These are phyloP conservation scores for Eremomyces bilateralis DNA, from an alignment of 495 filamentous ascomycete species.

Conservation along the genomic window DNA sequence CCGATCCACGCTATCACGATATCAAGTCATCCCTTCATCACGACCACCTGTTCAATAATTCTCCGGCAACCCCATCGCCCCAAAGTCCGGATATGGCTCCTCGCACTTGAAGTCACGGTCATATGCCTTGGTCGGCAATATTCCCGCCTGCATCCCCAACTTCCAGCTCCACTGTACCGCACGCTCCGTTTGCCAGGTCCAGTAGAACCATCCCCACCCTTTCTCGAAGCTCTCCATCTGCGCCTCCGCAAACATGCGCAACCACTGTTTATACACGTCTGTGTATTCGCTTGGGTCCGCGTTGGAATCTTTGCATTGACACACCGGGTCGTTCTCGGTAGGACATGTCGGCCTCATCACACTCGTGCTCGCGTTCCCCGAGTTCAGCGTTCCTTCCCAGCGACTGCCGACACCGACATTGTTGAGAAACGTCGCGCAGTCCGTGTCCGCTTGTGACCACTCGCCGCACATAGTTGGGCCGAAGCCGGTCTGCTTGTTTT, in stretches of 20 bases:
- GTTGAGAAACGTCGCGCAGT: slow-evolving; percentile 74
- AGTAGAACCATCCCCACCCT: slow-evolving; percentile 96
- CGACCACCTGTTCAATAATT: too few species aligned
- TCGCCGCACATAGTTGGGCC: slow-evolving; percentile 95
- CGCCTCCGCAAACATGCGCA: slow-evolving; percentile 77
- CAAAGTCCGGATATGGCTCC: slow-evolving; percentile 45
- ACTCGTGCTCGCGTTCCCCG: slow-evolving; percentile 30
- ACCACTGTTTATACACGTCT: slow-evolving; percentile 58
- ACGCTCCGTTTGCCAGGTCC: slow-evolving; percentile 70
- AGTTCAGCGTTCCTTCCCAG: slow-evolving; percentile 66
- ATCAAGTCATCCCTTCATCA: too few species aligned
- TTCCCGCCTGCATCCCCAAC: slow-evolving; percentile 60
- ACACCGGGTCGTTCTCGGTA: slow-evolving; percentile 28
- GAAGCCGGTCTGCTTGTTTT: slow-evolving; percentile 58
- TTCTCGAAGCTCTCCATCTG: slow-evolving; percentile 86
- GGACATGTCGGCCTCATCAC: slow-evolving; percentile 51
- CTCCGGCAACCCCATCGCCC: slow-evolving; percentile 36
- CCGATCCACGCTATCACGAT: too few species aligned
- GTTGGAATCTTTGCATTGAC: slow-evolving; percentile 58
- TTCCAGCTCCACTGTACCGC: slow-evolving; percentile 91
- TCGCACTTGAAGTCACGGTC: slow-evolving; percentile 56
- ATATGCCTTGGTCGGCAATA: slow-evolving; percentile 61
- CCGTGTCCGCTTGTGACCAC: slow-evolving; percentile 95
- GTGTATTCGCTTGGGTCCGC: slow-evolving; percentile 45
- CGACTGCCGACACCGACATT: slow-evolving; percentile 73